Base-by-base conservation (phyloP, 2,329 filamentous ascomycete species). In the Pleomassaria siparia region DNA sequence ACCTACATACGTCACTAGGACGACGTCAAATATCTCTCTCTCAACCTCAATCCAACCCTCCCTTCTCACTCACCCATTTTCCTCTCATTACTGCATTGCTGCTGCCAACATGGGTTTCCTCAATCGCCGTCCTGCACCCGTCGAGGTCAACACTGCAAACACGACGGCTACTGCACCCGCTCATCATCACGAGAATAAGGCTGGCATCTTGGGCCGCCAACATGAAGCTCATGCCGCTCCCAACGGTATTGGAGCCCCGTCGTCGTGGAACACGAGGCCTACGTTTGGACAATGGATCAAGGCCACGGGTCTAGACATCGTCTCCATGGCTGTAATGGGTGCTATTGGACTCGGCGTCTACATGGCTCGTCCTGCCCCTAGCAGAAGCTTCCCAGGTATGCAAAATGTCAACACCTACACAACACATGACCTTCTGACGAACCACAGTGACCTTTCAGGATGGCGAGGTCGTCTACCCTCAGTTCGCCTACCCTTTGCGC, bases 201-300 rank as follows among this genome's bases (percentile, higher is more conserved):
- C 55, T 3, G 62, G 58, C 22, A 59, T 66, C 40, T 64, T 69
- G 44, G 55, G 50, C 36, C 48, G 50, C 5, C 51, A 37, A 12
- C 55, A 59, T 26, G 47, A 56, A 20, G n/a, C n/a, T n/a, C 47
- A 44, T 29, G 11, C 44, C 35, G 25, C 51, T 37, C 36, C 56
- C 33, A 50, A 44, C n/a, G 48, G 55, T 41, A 50, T 50, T 36
- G 59, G 54, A 36, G 43, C 54, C n/a, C n/a, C n/a, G 4, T 40
- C 48, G 3, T 45, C 60, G 4, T 63, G 55, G 53, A 70, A 70
- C 53, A 59, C 57, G 20, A 59, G 64, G 12, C 85, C 85, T 2
- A 78, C 73, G 2, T 86, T 89, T 55, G 84, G 85, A 2, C 83
- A 86, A 62, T 89, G 86, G 86, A 65, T 88, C 54, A 87, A 85